Base-by-base conservation (phyloP, 1,284 basidiomycete species). In the Blastosporella zonata region DNA sequence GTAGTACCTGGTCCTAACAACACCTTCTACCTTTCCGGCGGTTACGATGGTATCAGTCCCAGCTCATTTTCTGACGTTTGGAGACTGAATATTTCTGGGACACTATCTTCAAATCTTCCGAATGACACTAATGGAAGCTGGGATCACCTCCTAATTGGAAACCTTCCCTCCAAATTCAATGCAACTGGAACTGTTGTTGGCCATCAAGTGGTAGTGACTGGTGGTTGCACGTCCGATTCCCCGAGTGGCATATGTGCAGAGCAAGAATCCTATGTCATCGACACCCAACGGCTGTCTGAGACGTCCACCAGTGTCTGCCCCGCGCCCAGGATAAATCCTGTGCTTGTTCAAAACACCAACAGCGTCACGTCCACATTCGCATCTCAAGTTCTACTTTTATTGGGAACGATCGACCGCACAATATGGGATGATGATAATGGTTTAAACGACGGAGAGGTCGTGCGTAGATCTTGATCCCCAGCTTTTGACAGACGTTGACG, bases 11-110 rank as follows among this genome's bases (percentile, higher is more conserved):
- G 72, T 13, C 78, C 77, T 13, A 83, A 83, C 58, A 87, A 83
- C 58, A 79, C 83, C 0, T 79, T 87, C 57, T 86, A 78, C 65
- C 69, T 89, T 55, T 73, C 77, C 8, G 88, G 87, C 21, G 87
- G 88, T 7, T 75, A 71, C 33, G 70, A 85, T 53, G 77, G 76
- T 5, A 64, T 59, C 17, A 66, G 62, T 1, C 56, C 69, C 28
- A 69, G 66, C 46, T 64, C 80, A 28, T 63, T 86, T 35, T 79
- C 82, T 22, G 79, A 89, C 49, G 70, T 85, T 17, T 90, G 85
- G 85, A 71, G 73, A 55, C 67, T 90, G 38, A 69, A 78, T 49
- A 65, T 90, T 17, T 78, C 83, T 13, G 87, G 88, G 21, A 78
- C 81, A 0, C 67, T 90, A 18, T 81, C 87, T 3, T 77, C 85